phyloP scores from a whole-genome alignment of 1,139 yeast species.

The Diutina neorugosa region DNA sequence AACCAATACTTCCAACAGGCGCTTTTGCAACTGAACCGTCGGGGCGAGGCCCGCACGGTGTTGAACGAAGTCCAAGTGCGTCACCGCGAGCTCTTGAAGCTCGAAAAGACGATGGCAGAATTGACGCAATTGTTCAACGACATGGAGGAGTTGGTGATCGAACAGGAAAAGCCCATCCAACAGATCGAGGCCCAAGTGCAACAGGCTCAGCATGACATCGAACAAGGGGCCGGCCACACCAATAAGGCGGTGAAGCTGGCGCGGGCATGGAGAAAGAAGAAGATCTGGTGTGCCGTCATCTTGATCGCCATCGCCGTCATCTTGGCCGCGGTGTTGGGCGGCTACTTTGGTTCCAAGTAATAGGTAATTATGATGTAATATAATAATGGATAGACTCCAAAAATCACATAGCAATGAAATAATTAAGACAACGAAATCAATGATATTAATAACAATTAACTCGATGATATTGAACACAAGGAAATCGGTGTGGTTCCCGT shows the following conservation, averaged over 20 bases:
- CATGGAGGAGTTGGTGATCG: conserved; percentile 93
- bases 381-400: background rate
- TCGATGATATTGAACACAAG: too few species aligned
- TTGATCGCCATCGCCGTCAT: conserved; percentile 46
- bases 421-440: too few species aligned
- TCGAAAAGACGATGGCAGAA: conserved; percentile 93
- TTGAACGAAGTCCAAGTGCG: conserved; percentile 92
- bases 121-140: conserved; percentile 89
- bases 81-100: conserved; percentile 89
- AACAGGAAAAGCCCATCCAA: conserved; percentile 84
- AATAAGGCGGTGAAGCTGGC: conserved; percentile 84
- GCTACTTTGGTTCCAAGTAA: conserved; percentile 24
- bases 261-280: conserved; percentile 83
- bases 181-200: conserved; percentile 74
- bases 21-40: conserved; percentile 77
- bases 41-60: conserved; percentile 95
- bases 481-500: too few species aligned
- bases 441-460: too few species aligned
- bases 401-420: too few species aligned
- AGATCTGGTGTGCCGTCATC: conserved; percentile 74
- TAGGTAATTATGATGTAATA: background rate
- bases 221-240: conserved; percentile 91
- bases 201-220: conserved; percentile 81
- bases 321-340: conserved; percentile 55
- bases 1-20: conserved; percentile 95